phyloP scores from a whole-genome alignment of 2,329 filamentous ascomycete genomes.

The Plectosphaerella sp. region DNA sequence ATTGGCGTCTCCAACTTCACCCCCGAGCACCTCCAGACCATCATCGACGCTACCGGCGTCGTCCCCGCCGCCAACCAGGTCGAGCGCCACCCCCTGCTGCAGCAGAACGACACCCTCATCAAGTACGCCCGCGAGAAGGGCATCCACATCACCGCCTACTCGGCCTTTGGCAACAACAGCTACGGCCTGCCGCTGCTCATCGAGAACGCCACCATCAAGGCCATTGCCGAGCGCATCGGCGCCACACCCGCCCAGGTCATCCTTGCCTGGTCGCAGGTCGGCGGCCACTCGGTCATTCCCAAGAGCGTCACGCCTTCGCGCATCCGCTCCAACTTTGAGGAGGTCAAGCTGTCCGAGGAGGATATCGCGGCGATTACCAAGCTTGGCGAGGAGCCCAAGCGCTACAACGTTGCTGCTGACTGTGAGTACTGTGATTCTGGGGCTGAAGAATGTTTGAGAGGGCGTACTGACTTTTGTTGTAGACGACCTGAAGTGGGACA shows the following conservation, averaged over 20 bases:
- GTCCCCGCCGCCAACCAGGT: constrained; percentile 62
- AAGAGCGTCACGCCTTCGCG: constrained; percentile 66
- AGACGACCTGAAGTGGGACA: constrained; percentile 36
- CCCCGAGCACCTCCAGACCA: constrained; percentile 45
- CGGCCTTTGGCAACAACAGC: constrained; percentile 44
- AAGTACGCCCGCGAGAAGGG: constrained; percentile 57
- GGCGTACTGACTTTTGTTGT: neutral
- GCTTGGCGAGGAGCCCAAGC: constrained; percentile 48
- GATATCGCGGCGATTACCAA: constrained; percentile 58
- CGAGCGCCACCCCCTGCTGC: constrained; percentile 63
- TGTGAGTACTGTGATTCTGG: constrained; percentile 24
- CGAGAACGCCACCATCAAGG: constrained; percentile 51
- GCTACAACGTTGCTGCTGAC: constrained; percentile 39
- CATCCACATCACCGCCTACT: constrained; percentile 66
- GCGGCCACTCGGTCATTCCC: constrained; percentile 68
- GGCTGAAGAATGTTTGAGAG: neutral
- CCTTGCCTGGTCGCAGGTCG: constrained; percentile 54
- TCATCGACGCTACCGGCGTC: constrained; percentile 55
- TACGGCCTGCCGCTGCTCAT: constrained; percentile 45
- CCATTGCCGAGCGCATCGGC: constrained; percentile 45
- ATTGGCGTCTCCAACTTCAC: constrained; percentile 73
- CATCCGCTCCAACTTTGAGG: constrained; percentile 66
- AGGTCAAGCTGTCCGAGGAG: constrained; percentile 55
- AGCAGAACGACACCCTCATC: constrained; percentile 50
- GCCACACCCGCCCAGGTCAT: constrained; percentile 39